Conservation (phyloP, 2,329 filamentous ascomycete genomes). For the Erysiphe pulchra region DNA sequence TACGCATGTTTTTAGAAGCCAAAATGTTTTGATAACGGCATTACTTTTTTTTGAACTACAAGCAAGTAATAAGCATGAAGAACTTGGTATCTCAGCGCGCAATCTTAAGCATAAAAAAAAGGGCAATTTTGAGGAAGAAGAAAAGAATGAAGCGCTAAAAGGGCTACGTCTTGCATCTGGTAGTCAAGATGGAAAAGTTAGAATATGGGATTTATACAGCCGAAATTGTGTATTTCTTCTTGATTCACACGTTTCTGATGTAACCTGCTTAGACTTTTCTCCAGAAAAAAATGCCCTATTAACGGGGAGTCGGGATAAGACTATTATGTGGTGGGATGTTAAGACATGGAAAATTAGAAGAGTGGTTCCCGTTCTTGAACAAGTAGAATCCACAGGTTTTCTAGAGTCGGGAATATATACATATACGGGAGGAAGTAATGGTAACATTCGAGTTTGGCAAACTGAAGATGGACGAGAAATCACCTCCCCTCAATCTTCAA, state of each 20-base stretch:
- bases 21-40: slow-evolving; percentile 74
- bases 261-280: slow-evolving; percentile 69
- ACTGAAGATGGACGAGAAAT: slow-evolving; percentile 53
- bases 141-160: slow-evolving; percentile 21
- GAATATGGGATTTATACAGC: slow-evolving; percentile 79
- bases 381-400: slow-evolving; percentile 66
- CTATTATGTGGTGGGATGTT: slow-evolving; percentile 75
- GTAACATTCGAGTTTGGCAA: slow-evolving; percentile 63
- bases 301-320: slow-evolving; percentile 78
- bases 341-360: slow-evolving; percentile 60
- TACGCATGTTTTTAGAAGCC: slow-evolving; percentile 86
- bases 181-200: slow-evolving; percentile 78
- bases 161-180: slow-evolving; percentile 69
- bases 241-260: slow-evolving; percentile 84
- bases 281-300: slow-evolving; percentile 47
- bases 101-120: slow-evolving; percentile 21
- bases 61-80: slow-evolving; percentile 16
- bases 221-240: slow-evolving; percentile 52
- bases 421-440: slow-evolving; percentile 67
- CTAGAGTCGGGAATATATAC: slow-evolving; percentile 42
- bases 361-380: slow-evolving; percentile 63
- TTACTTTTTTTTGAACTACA: slow-evolving; percentile 72
- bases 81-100: slow-evolving; percentile 13
- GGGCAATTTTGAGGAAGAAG: slow-evolving; percentile 18
- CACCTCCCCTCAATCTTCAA: slow-evolving; percentile 41